A percentile compares a stretch with the other conserved stretches of the same genome.
Evolutionary conservation across 192 early-diverging fungal species (phyloP).

Genomic region (Coemansia sp.): DNA sequence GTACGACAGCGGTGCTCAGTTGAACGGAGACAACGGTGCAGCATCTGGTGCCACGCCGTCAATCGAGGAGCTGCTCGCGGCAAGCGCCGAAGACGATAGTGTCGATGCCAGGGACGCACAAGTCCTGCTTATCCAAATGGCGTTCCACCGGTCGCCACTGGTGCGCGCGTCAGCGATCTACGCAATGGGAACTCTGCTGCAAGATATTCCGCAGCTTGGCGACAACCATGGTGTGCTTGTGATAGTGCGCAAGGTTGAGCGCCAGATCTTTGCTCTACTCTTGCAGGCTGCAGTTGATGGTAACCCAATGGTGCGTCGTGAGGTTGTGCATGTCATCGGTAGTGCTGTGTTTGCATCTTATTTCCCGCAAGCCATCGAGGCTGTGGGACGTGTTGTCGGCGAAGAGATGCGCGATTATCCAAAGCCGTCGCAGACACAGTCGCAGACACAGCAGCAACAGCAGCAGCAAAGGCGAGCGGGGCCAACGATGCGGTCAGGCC

Average conservation of each 20-base stretch:
- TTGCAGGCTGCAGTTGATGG: constrained; percentile 71
- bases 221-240: constrained; percentile 66
- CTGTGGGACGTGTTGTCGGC: constrained; percentile 58
- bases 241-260: constrained; percentile 69
- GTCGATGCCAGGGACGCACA: constrained; percentile 48
- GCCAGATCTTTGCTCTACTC: constrained; percentile 62
- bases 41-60: constrained; percentile 8
- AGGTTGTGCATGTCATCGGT: constrained; percentile 78
- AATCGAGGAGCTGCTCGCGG: constrained; percentile 48
- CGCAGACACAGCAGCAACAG: neutral
- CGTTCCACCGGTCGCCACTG: constrained; percentile 58
- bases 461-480: neutral
- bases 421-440: neutral
- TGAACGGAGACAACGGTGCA: neutral
- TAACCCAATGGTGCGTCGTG: constrained; percentile 85
- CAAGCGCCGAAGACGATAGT: constrained; percentile 41
- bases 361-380: constrained; percentile 61
- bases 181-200: constrained; percentile 71
- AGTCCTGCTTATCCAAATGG: constrained; percentile 43
- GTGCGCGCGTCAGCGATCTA: constrained; percentile 85
- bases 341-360: constrained; percentile 70
- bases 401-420: constrained; percentile 49
- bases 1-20: neutral
- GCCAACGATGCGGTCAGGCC: constrained; percentile 2
- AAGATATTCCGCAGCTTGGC: constrained; percentile 60